Conservation (phyloP, 257 asterid genomes). For the Lycium barbarum region DNA sequence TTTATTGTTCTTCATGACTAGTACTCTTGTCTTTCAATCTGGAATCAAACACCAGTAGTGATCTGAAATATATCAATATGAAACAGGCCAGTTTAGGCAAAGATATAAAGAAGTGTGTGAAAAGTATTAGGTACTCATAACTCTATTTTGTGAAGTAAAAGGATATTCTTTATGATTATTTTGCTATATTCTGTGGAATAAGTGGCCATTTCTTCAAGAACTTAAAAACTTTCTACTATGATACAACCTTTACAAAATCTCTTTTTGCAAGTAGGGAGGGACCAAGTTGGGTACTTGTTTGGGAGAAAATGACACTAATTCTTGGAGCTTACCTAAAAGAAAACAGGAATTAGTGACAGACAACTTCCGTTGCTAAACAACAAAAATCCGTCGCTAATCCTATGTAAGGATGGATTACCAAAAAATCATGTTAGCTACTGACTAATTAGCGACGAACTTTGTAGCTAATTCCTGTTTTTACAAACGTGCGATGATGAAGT, state of each 20-base stretch:
- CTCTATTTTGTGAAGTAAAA: not conserved
- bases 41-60: not conserved
- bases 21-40: constrained; percentile 6
- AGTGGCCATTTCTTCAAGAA: not conserved
- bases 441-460: not conserved
- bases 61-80: constrained; percentile 15
- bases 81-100: not conserved
- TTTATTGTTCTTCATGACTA: constrained; percentile 39
- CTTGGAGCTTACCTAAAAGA: not conserved
- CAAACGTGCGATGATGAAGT: not conserved
- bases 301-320: not conserved
- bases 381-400: not conserved
- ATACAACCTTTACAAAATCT: too few relatives aligned
- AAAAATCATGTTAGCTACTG: not conserved
- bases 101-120: not conserved
- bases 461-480: too few relatives aligned
- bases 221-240: not conserved
- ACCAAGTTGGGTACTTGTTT: not conserved
- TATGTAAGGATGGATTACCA: not conserved
- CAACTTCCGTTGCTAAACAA: not conserved
- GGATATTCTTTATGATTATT: not conserved
- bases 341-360: not conserved
- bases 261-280: not conserved
- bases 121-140: not conserved
- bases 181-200: not conserved